phyloP scores from a whole-genome alignment of 2,329 filamentous ascomycete species.

The Raffaelea arxii region DNA sequence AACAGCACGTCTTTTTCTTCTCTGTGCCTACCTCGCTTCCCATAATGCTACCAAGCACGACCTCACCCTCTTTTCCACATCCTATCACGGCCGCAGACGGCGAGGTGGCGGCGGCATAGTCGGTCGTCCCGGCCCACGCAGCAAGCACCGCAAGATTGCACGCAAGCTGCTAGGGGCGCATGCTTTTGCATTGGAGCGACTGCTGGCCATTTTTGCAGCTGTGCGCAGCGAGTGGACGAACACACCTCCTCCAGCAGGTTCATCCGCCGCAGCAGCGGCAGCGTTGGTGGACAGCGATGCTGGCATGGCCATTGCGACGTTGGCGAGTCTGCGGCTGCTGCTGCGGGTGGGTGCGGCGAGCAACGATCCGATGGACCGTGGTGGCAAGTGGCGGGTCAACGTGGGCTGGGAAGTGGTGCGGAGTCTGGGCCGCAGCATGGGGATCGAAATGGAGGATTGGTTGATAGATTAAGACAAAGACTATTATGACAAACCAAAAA shows the following conservation, averaged over 20 bases:
- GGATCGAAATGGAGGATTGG: conserved; percentile 73
- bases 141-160: conserved; percentile 61
- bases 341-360: conserved; percentile 49
- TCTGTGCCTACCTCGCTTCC: conserved; percentile 71
- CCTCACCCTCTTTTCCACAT: conserved; percentile 64
- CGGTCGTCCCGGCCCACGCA: conserved; percentile 21
- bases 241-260: conserved; percentile 17
- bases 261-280: conserved; percentile 11
- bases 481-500: neutral
- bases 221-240: conserved; percentile 47
- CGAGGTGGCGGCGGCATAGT: conserved; percentile 10
- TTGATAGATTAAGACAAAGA: conserved; percentile 44
- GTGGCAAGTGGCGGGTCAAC: conserved; percentile 68
- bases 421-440: conserved; percentile 60
- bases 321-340: conserved; percentile 60
- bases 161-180: conserved; percentile 68
- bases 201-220: conserved; percentile 67
- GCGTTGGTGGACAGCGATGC: conserved; percentile 43
- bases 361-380: conserved; percentile 57
- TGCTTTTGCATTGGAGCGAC: conserved; percentile 66
- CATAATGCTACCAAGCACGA: conserved; percentile 72
- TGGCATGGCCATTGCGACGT: conserved; percentile 58
- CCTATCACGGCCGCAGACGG: conserved; percentile 43
- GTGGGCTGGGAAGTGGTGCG: conserved; percentile 69
- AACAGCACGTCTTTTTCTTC: conserved; percentile 62